Conservation (phyloP, 768 basidiomycete genomes). For the Royoungia palumana region DNA sequence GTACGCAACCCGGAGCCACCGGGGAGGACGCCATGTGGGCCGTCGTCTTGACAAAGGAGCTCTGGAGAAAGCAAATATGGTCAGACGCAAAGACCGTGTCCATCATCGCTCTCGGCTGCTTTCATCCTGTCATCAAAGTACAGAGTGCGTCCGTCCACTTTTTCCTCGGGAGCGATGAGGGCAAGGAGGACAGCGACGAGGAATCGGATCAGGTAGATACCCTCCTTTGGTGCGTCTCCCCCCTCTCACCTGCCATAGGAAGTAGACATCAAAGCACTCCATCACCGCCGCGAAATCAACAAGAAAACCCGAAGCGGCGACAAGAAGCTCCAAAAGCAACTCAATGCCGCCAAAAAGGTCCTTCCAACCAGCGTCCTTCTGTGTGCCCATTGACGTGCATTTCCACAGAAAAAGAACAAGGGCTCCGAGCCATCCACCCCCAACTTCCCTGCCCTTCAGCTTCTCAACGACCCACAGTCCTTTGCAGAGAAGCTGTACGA, state of each 20-base stretch:
- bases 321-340: conserved; percentile 70
- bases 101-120: conserved; percentile 87
- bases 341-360: conserved; percentile 76
- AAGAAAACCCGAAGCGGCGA: conserved; percentile 86
- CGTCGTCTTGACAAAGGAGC: conserved; percentile 85
- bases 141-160: conserved; percentile 94
- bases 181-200: conserved; percentile 67
- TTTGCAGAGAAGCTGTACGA: conserved; percentile 94
- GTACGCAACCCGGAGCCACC: conserved; percentile 38
- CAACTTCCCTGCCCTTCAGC: conserved; percentile 91
- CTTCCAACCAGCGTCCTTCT: conserved; percentile 1
- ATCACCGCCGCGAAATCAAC: conserved; percentile 88
- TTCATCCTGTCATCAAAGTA: conserved; percentile 91
- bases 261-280: conserved; percentile 67
- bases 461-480: conserved; percentile 92
- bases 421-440: conserved; percentile 32
- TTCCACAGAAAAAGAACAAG: conserved; percentile 36
- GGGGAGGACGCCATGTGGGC: conserved; percentile 98
- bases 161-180: conserved; percentile 88
- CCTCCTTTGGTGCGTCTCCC: background rate
- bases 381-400: conserved; percentile 29
- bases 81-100: conserved; percentile 89
- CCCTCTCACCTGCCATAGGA: conserved; percentile 36
- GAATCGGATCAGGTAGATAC: conserved; percentile 50
- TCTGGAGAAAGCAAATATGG: conserved; percentile 95